phyloP scores from a whole-genome alignment of 495 filamentous ascomycete species.

The Terfezia boudieri region DNA sequence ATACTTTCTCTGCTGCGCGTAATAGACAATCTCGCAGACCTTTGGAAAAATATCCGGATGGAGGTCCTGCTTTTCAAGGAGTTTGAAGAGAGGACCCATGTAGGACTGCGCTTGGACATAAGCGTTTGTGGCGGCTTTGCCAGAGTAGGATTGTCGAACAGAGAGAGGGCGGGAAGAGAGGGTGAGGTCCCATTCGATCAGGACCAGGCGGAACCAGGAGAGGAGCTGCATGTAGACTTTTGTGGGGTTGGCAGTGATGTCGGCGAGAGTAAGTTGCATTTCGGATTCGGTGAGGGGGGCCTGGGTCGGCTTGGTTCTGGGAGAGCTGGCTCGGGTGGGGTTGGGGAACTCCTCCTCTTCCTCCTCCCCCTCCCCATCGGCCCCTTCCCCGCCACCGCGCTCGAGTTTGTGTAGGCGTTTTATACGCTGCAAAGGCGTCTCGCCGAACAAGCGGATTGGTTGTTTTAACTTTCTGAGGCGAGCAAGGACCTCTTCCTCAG shows the following conservation, averaged over 20 bases:
- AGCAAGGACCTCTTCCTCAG: conserved; percentile 32
- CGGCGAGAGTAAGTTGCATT: conserved; percentile 51
- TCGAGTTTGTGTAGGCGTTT: conserved; percentile 41
- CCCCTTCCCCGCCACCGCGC: conserved; percentile 21
- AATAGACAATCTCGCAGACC: conserved; percentile 79
- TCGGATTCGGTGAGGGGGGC: conserved; percentile 53
- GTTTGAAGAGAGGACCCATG: conserved; percentile 73
- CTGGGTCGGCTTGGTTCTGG: conserved; percentile 33
- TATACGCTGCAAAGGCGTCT: conserved; percentile 45
- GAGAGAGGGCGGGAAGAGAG: conserved; percentile 40
- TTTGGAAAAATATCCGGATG: conserved; percentile 59
- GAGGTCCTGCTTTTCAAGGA: conserved; percentile 59
- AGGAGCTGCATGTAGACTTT: conserved; percentile 65
- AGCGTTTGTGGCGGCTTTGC: conserved; percentile 50
- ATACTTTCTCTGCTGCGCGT: conserved; percentile 72
- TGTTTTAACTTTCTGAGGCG: conserved; percentile 50
- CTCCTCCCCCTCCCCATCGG: conserved; percentile 30
- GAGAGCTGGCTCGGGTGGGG: conserved; percentile 32
- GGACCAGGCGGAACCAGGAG: conserved; percentile 81
- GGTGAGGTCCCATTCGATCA: conserved; percentile 66
- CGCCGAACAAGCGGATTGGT: conserved; percentile 60
- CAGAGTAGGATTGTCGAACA: conserved; percentile 49
- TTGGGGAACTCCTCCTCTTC: conserved; percentile 9
- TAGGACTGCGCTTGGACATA: conserved; percentile 68
- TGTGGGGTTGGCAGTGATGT: conserved; percentile 33